Conservation (phyloP, 1,284 basidiomycete genomes). For the Papiliotrema flavescens region DNA sequence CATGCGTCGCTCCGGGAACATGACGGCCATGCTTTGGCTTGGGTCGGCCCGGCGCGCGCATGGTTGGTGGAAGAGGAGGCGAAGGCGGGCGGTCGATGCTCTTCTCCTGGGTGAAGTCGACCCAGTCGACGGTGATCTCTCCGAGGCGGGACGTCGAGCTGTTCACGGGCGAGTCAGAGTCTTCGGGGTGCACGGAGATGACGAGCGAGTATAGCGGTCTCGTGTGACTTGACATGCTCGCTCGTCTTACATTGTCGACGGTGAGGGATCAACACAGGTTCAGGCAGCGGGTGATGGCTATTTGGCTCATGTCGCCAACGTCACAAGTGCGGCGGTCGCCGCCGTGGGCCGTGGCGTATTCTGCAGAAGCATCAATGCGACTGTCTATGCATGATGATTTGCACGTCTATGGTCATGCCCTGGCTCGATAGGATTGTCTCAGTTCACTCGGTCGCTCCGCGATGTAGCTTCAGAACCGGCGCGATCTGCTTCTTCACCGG, state of each 20-base stretch:
- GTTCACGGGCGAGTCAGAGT: not conserved
- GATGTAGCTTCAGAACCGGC: too few species aligned
- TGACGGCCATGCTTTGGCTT: not conserved
- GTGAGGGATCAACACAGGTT: not conserved
- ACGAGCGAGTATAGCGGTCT: conserved; percentile 1
- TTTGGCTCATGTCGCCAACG: too few species aligned
- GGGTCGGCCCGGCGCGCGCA: not conserved
- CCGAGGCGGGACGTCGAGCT: conserved; percentile 28
- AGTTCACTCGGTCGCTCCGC: too few species aligned
- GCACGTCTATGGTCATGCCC: too few species aligned
- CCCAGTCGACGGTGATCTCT: conserved; percentile 45
- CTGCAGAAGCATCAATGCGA: too few species aligned
- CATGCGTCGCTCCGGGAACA: not conserved
- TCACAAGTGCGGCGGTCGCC: too few species aligned
- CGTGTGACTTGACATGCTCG: not conserved
- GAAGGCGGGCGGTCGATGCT: conserved; percentile 16
- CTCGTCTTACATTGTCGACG: not conserved
- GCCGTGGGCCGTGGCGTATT: too few species aligned
- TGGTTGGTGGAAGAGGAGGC: not conserved
- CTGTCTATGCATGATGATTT: too few species aligned
- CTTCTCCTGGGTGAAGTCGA: conserved; percentile 47
- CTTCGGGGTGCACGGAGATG: conserved; percentile 4
- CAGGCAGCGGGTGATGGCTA: too few species aligned
- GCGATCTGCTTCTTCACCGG: too few species aligned
- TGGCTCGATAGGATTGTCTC: too few species aligned